Conservation (phyloP, 306 rosid species). For the Begonia peltatifolia region DNA sequence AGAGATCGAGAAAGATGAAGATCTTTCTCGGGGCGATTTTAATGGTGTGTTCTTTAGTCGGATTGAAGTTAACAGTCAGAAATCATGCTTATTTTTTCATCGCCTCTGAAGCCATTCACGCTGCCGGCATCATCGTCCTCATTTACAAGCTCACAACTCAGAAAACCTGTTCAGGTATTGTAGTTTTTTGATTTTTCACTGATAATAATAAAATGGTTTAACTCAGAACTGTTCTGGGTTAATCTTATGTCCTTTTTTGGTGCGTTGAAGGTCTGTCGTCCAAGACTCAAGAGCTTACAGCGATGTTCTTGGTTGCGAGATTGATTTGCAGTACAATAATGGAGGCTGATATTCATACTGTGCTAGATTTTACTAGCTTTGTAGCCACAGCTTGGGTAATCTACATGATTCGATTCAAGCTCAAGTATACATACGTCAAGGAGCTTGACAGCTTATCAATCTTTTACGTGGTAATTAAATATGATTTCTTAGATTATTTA, state of each 20-base stretch:
- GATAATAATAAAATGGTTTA: background rate
- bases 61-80: slow-evolving; percentile 17
- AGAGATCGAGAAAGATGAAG: slow-evolving; percentile 30
- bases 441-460: slow-evolving; percentile 44
- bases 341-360: slow-evolving; percentile 27
- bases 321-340: slow-evolving; percentile 25
- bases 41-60: slow-evolving; percentile 28
- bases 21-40: slow-evolving; percentile 24
- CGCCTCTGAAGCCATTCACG: slow-evolving; percentile 35
- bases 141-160: slow-evolving; percentile 55
- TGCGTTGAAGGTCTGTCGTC: slow-evolving; percentile 47
- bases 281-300: slow-evolving; percentile 73
- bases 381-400: slow-evolving; percentile 40
- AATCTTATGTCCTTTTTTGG: background rate
- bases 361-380: slow-evolving; percentile 35
- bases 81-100: slow-evolving; percentile 23
- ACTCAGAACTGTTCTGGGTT: too few relatives aligned
- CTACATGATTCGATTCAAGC: slow-evolving; percentile 48
- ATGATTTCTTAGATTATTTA: too few relatives aligned
- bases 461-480: slow-evolving; percentile 41
- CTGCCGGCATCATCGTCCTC: slow-evolving; percentile 40
- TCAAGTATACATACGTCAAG: slow-evolving; percentile 51
- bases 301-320: slow-evolving; percentile 30
- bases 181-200: background rate
- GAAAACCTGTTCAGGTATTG: slow-evolving; percentile 70